Conservation (phyloP, 768 basidiomycete genomes). For the Flagelloscypha sp. region DNA sequence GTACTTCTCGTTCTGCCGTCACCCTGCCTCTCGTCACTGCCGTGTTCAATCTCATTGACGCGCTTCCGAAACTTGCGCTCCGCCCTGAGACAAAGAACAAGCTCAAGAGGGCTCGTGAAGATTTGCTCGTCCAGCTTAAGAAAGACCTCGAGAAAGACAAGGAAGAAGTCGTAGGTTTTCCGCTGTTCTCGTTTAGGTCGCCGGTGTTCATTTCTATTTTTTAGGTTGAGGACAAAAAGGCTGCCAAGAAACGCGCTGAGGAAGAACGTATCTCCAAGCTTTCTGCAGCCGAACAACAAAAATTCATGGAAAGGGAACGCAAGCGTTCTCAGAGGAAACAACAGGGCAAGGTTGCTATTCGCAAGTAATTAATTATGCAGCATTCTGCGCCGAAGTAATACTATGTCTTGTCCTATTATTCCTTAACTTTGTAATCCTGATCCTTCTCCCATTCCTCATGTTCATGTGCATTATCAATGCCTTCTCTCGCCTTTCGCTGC, state of each 20-base stretch:
- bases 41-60: slow-evolving; percentile 70
- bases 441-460: no score
- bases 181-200: not conserved
- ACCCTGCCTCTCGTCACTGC: slow-evolving; percentile 56
- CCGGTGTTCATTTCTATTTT: not conserved
- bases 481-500: slow-evolving; percentile 1
- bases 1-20: slow-evolving; percentile 35
- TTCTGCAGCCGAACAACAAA: slow-evolving; percentile 75
- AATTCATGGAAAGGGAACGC: slow-evolving; percentile 71
- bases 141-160: slow-evolving; percentile 60
- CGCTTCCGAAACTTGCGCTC: slow-evolving; percentile 46
- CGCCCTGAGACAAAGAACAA: slow-evolving; percentile 80
- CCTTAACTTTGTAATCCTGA: no score
- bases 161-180: slow-evolving; percentile 52
- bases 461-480: no score
- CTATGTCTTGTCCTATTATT: no score
- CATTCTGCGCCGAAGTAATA: no score
- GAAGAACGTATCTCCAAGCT: slow-evolving; percentile 67
- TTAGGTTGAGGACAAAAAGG: slow-evolving; percentile 55
- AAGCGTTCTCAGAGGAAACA: slow-evolving; percentile 63
- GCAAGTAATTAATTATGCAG: slow-evolving; percentile 31
- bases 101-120: slow-evolving; percentile 65
- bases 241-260: slow-evolving; percentile 65
- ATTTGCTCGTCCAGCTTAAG: slow-evolving; percentile 58
- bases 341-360: slow-evolving; percentile 53